Base-by-base conservation (phyloP, 140 eudicot species). In the Anethum foeniculum region DNA sequence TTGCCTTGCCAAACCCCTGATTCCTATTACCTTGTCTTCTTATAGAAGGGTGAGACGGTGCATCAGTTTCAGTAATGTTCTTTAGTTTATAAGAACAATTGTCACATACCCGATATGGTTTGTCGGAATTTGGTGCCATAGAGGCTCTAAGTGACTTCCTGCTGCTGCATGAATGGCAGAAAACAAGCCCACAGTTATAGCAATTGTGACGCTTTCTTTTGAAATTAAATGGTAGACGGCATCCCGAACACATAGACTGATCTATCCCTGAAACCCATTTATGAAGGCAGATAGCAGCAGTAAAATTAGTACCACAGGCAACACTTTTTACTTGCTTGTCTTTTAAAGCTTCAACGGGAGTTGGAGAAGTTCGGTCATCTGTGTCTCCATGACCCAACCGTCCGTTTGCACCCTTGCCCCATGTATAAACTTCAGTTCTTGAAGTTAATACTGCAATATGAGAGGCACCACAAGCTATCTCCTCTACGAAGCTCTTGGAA, bases 321-420 rank as follows among this genome's bases (percentile, higher is more conserved):
- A 95, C 85, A 85, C 97, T 92, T 87, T 93, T 92, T 46, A 95
- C 99, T 82, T 95, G 99, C 82, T 88, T 95, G 84, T 95, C 99
- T 82, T 89, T 95, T 48, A 95, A 68, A 30, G 97, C 91, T 86
- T 95, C 97, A 3, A 95, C 96, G 62, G 91, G 78, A 12, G 96
- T 92, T 18, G 99, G 99, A 39, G 84, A 52, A 82, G 86, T 90
- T 83, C 92, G 86, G 81, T 95, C 97, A 77, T 91, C 91, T 48
- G 88, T 74, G 80, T 92, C 99, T 49, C 99, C 99, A 86, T 95
- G 99, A 78, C 99, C 99, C 77, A 95, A 85, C 79, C 96, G 86
- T 12, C 99, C 99, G 81, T 92, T 95, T 78, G 91, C 90, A 16
- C 99, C 99, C 81, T 95, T 95, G 27, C 99, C 99, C 99, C 99